Conservation (phyloP, 495 filamentous ascomycete genomes). For the Neurospora sp. region DNA sequence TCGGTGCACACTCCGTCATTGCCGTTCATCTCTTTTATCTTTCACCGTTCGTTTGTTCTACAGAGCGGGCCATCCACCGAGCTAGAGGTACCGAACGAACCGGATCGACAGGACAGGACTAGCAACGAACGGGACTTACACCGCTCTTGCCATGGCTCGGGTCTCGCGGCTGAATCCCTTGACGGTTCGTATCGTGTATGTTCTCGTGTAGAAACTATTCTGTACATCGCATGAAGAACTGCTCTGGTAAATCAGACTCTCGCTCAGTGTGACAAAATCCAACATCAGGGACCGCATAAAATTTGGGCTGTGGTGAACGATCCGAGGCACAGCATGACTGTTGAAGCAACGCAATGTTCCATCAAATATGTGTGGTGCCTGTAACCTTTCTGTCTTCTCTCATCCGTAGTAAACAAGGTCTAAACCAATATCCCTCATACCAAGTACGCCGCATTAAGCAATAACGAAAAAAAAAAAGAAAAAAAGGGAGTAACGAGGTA, state of each 20-base stretch:
- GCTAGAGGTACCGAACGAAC: not conserved
- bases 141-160: not conserved
- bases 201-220: not conserved
- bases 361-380: not conserved
- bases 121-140: not conserved
- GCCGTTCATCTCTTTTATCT: not conserved
- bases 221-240: not conserved
- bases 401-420: not conserved
- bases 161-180: not conserved
- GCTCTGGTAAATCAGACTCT: not conserved
- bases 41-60: not conserved
- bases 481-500: not conserved
- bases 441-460: slow-evolving; percentile 3
- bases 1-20: not conserved
- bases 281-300: not conserved
- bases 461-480: not conserved
- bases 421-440: slow-evolving; percentile 1
- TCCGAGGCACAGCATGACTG: not conserved
- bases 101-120: not conserved
- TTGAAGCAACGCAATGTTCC: not conserved
- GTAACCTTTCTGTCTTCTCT: not conserved
- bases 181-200: not conserved
- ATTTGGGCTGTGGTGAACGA: not conserved
- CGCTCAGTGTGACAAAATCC: not conserved
- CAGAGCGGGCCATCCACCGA: not conserved